Conservation (phyloP, 192 early-diverging fungal species). For the Globomyces pollinis-pini region DNA sequence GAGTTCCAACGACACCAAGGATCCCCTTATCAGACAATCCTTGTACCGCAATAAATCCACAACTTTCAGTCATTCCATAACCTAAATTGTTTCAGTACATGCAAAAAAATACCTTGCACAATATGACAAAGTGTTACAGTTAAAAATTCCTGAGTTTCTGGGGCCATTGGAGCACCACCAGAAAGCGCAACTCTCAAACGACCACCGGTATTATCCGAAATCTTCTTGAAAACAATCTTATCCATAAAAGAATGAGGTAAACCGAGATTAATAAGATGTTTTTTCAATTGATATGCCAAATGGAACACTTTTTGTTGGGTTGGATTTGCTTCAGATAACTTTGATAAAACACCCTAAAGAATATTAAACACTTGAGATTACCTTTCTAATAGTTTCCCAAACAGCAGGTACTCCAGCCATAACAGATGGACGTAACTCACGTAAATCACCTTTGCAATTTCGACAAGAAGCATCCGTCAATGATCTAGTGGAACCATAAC, state of each 20-base stretch:
- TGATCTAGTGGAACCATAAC: constrained; percentile 59
- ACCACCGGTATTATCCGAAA: constrained; percentile 78
- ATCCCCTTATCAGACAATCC: constrained; percentile 45
- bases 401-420: constrained; percentile 69
- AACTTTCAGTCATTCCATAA: constrained; percentile 80
- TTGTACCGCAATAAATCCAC: constrained; percentile 57
- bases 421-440: constrained; percentile 59
- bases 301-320: constrained; percentile 64
- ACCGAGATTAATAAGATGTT: constrained; percentile 50
- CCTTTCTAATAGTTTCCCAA: constrained; percentile 66
- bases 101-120: constrained; percentile 75
- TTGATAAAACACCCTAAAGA: constrained; percentile 71
- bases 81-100: background rate
- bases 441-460: constrained; percentile 62
- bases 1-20: constrained; percentile 57
- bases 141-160: constrained; percentile 79
- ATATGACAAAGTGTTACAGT: constrained; percentile 69
- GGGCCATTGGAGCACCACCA: constrained; percentile 83
- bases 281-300: constrained; percentile 66
- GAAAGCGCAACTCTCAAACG: constrained; percentile 70
- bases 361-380: no score
- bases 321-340: constrained; percentile 45
- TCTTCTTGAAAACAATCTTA: constrained; percentile 70
- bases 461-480: constrained; percentile 58
- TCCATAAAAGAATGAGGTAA: constrained; percentile 65